A percentile compares a stretch with the other conserved stretches of the same genome.
phyloP scores from a whole-genome alignment of 2,329 filamentous ascomycete genomes.

The Arthrobotrys conoides region DNA sequence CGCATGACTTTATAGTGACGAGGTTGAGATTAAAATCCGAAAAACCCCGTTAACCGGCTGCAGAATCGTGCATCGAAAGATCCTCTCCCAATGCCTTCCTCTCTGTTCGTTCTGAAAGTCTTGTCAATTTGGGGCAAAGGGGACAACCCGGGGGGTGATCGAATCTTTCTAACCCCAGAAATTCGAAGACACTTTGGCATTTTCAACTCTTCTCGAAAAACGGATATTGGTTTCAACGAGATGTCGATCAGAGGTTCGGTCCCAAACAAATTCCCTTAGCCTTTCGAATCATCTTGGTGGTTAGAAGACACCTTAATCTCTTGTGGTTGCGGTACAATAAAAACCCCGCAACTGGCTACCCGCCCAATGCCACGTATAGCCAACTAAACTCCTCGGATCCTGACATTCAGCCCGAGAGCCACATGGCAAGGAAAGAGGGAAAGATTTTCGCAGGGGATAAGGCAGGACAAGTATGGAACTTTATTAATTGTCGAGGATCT shows the following conservation, averaged over 20 bases:
- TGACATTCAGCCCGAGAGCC: neutral
- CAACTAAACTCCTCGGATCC: slow-evolving; percentile 14
- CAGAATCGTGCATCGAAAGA: slow-evolving; percentile 8
- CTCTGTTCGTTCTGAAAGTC: slow-evolving; percentile 11
- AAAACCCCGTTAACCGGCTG: slow-evolving; percentile 22
- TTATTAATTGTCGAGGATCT: neutral
- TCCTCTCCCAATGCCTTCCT: neutral
- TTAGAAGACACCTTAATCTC: slow-evolving; percentile 10
- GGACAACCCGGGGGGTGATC: slow-evolving; percentile 1
- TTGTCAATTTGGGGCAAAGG: slow-evolving; percentile 20
- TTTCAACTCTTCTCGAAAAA: slow-evolving; percentile 12
- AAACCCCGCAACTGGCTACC: slow-evolving; percentile 46
- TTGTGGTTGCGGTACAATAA: slow-evolving; percentile 16
- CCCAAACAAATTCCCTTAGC: slow-evolving; percentile 1
- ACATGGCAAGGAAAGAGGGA: slow-evolving; percentile 11
- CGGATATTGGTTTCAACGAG: neutral
- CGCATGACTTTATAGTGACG: slow-evolving; percentile 39
- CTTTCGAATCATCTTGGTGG: slow-evolving; percentile 9
- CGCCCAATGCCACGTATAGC: slow-evolving; percentile 46
- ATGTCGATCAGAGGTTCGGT: slow-evolving; percentile 18
- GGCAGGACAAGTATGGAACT: neutral
- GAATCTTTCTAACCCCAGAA: slow-evolving; percentile 11
- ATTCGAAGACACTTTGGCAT: slow-evolving; percentile 18
- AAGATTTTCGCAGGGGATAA: neutral
- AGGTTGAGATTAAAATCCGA: slow-evolving; percentile 11